Conservation (phyloP, 2,329 filamentous ascomycete species). For the Pseudogymnoascus sp. region DNA sequence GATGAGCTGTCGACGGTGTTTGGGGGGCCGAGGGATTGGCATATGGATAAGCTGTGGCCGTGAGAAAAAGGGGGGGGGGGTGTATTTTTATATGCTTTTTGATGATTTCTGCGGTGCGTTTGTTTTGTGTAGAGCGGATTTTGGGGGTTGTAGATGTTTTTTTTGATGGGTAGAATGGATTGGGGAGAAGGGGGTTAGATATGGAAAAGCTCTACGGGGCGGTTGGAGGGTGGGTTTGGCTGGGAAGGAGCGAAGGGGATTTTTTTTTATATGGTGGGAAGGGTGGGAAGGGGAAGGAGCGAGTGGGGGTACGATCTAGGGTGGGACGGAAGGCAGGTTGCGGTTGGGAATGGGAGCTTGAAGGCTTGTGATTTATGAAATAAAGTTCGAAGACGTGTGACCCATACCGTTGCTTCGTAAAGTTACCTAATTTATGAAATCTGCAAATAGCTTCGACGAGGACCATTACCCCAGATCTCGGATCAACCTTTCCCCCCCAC, state of each 20-base stretch:
- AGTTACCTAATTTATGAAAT: not conserved
- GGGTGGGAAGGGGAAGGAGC: not conserved
- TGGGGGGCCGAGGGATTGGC: not conserved
- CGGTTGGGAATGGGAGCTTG: not conserved
- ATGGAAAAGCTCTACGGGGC: not conserved
- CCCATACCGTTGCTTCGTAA: not conserved
- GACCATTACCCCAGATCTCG: not conserved
- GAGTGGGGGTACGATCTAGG: not conserved
- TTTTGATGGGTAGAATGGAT: too few relatives aligned
- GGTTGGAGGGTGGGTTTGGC: not conserved
- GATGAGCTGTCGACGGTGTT: not conserved
- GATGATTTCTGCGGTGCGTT: not conserved
- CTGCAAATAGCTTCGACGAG: not conserved
- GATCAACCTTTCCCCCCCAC: not conserved
- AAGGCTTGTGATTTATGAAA: not conserved
- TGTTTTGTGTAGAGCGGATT: not conserved
- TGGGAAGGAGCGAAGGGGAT: not conserved
- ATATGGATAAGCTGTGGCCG: not conserved
- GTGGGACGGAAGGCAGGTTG: not conserved
- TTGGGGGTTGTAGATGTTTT: not conserved
- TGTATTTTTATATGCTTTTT: not conserved
- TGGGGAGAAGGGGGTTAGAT: not conserved
- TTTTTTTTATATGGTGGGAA: not conserved
- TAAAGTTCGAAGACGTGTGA: not conserved
- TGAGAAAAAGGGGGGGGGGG: not conserved